Conservation (phyloP, 176 grass and related monocot species). For the Rhynchospora breviuscula region DNA sequence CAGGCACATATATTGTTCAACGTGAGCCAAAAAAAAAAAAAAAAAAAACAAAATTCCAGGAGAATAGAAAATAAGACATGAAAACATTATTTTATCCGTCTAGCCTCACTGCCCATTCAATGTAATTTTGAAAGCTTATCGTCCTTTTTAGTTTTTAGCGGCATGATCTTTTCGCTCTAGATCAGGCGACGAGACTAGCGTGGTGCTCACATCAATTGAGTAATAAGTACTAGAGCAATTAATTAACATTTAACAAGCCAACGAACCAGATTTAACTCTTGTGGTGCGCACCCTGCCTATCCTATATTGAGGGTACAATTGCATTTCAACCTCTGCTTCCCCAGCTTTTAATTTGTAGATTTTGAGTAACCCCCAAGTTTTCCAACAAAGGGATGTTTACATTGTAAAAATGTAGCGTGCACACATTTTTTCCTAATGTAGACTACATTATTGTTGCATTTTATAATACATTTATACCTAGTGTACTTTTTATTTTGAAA, state of each 20-base stretch:
- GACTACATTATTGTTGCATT: too few relatives aligned
- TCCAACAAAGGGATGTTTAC: background rate
- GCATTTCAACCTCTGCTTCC: background rate
- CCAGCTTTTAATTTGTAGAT: slow-evolving; percentile 2
- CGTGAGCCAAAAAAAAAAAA: too few relatives aligned
- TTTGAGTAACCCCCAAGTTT: background rate
- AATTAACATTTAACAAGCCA: slow-evolving; percentile 1
- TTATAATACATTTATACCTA: too few relatives aligned
- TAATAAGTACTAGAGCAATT: background rate
- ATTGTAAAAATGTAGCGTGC: too few relatives aligned
- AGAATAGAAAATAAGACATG: too few relatives aligned
- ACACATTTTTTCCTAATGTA: too few relatives aligned
- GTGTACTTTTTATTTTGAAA: too few relatives aligned
- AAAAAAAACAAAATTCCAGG: too few relatives aligned
- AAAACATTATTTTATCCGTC: too few relatives aligned
- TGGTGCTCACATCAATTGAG: background rate
- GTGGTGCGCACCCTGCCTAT: slow-evolving; percentile 6
- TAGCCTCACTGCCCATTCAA: too few relatives aligned
- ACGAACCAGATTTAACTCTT: background rate
- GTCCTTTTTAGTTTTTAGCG: background rate
- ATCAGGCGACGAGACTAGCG: background rate
- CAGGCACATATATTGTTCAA: too few relatives aligned
- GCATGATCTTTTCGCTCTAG: background rate
- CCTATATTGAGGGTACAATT: background rate
- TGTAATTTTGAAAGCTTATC: too few relatives aligned